A percentile compares a stretch with the other conserved stretches of the same genome.
Conservation (phyloP, 176 grass and related monocot species). For the Phyllostachys edulis region DNA sequence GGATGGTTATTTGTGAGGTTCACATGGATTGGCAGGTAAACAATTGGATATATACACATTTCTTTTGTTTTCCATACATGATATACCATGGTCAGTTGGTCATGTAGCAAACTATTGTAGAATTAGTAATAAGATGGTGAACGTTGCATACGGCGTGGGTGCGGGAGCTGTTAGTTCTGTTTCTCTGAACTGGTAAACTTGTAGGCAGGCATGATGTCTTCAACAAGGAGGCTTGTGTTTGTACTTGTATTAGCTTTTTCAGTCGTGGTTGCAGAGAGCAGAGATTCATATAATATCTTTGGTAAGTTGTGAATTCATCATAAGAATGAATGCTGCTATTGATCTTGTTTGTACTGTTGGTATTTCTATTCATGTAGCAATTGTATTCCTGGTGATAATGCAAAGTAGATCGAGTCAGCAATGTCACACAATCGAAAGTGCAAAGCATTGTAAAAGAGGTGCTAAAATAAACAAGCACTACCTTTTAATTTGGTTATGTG, state of each 20-base stretch:
- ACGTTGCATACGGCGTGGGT: no score
- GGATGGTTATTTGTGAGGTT: slow-evolving; percentile 54
- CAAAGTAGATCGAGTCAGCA: background rate
- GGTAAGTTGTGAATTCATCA: slow-evolving; percentile 27
- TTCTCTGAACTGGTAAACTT: slow-evolving; percentile 7
- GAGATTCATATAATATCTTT: slow-evolving; percentile 12
- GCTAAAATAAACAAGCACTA: background rate
- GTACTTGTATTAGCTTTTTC: slow-evolving; percentile 26
- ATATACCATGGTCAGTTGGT: background rate
- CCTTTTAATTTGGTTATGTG: background rate
- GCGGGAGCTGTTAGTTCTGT: background rate
- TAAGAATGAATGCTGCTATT: background rate
- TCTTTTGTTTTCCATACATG: background rate
- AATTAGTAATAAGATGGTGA: background rate
- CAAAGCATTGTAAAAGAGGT: background rate
- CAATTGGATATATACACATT: background rate
- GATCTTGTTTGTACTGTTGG: background rate
- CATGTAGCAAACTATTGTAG: background rate
- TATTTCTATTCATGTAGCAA: background rate
- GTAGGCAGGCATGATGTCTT: slow-evolving; percentile 26
- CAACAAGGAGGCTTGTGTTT: background rate
- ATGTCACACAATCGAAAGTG: no score
- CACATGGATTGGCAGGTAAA: slow-evolving; percentile 12
- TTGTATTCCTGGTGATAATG: background rate
- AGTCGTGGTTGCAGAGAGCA: slow-evolving; percentile 12